Conservation (phyloP, 1,284 basidiomycete species). For the Sphaerobolus stellatus region DNA sequence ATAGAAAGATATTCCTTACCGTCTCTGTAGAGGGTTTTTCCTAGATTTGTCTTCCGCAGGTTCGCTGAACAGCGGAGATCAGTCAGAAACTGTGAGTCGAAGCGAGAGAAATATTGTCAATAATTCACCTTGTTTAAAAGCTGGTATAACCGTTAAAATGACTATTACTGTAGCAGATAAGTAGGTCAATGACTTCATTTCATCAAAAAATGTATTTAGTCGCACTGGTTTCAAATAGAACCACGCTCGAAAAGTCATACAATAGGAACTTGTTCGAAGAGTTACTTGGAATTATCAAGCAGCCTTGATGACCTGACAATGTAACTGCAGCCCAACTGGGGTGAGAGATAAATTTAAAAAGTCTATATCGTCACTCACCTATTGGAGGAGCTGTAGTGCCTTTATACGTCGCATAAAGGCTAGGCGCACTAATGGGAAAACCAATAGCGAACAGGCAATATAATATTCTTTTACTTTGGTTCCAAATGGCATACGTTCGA, state of each 20-base stretch:
- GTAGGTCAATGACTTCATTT: background rate
- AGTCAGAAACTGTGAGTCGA: background rate
- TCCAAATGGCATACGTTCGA: background rate
- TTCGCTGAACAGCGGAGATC: background rate
- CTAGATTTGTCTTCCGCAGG: background rate
- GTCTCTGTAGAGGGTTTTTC: background rate
- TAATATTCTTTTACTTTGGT: background rate
- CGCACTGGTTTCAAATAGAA: background rate
- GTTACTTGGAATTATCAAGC: too few relatives aligned
- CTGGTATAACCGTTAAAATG: background rate
- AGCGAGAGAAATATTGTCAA: background rate
- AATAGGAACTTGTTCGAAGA: too few relatives aligned
- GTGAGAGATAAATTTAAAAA: background rate
- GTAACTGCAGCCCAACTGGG: background rate
- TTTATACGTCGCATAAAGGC: background rate
- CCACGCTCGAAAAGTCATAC: too few relatives aligned
- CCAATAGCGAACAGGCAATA: background rate
- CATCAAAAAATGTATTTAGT: background rate
- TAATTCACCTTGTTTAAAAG: background rate
- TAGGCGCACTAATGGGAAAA: background rate
- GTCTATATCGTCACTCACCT: background rate
- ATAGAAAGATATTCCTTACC: background rate
- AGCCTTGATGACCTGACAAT: background rate
- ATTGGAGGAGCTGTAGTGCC: background rate
- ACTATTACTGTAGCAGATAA: background rate